Evolutionary conservation across 2,329 filamentous ascomycete species (phyloP).

Genomic region (Chalara sp.): DNA sequence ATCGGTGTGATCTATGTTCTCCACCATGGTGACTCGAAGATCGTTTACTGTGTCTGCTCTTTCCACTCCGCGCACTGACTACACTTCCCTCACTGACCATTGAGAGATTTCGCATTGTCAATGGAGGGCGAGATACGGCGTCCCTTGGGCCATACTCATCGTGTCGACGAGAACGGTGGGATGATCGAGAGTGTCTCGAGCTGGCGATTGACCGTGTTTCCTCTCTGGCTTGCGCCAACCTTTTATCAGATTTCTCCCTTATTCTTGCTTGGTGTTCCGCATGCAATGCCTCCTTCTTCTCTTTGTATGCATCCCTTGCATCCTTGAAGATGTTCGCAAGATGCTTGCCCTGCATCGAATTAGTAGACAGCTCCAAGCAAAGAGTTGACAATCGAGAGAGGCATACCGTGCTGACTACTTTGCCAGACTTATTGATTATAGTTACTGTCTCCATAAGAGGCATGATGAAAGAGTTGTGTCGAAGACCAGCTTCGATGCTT

Average conservation of each 20-base stretch:
- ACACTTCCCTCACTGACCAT: conserved; percentile 20
- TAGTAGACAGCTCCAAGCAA: conserved; percentile 10
- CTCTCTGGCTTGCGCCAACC: conserved; percentile 37
- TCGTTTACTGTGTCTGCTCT: conserved; percentile 16
- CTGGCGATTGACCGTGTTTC: conserved; percentile 33
- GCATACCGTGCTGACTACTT: conserved; percentile 80
- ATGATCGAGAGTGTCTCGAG: conserved; percentile 26
- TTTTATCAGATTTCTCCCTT: conserved; percentile 53
- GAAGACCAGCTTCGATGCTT: conserved; percentile 21
- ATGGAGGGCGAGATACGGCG: conserved; percentile 13
- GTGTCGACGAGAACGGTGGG: conserved; percentile 9
- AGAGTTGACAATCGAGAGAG: conserved; percentile 3
- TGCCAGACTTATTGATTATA: conserved; percentile 85
- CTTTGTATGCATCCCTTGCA: conserved; percentile 78
- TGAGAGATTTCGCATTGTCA: conserved; percentile 18
- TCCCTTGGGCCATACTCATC: not conserved
- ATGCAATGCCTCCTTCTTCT: conserved; percentile 78
- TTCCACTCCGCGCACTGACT: conserved; percentile 1
- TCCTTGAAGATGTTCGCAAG: conserved; percentile 88
- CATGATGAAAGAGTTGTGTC: conserved; percentile 12
- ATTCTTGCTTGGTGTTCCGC: conserved; percentile 57
- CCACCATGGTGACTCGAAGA: conserved; percentile 12
- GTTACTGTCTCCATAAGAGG: conserved; percentile 67
- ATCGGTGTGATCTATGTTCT: conserved; percentile 9
- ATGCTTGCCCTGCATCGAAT: conserved; percentile 68